phyloP scores from a whole-genome alignment of 768 basidiomycete genomes.

The Amanita fuliginea region DNA sequence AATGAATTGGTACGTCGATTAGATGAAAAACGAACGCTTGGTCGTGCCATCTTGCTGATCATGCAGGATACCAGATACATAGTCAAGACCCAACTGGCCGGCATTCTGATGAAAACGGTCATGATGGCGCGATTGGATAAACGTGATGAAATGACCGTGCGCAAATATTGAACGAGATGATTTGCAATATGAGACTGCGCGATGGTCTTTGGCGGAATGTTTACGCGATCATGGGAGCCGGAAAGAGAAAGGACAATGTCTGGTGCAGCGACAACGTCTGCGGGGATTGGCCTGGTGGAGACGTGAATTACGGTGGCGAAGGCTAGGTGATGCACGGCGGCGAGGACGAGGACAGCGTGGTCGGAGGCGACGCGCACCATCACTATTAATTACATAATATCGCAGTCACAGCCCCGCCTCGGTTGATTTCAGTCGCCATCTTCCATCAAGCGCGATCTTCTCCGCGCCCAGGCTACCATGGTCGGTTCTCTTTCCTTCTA shows the following conservation, averaged over 20 bases:
- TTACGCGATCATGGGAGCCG: constrained; percentile 36
- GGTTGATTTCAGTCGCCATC: constrained; percentile 3
- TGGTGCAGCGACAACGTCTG: constrained; percentile 41
- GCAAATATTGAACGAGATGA: constrained; percentile 41
- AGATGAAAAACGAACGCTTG: constrained; percentile 23
- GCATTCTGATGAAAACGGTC: constrained; percentile 37
- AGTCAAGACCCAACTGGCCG: constrained; percentile 41
- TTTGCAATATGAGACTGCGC: constrained; percentile 35
- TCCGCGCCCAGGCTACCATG: constrained; percentile 13
- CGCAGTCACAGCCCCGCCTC: constrained; percentile 13
- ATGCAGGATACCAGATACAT: constrained; percentile 41
- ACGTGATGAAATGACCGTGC: constrained; percentile 24
- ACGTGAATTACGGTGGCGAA: constrained; percentile 29
- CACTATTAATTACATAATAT: constrained; percentile 12
- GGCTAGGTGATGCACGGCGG: neutral
- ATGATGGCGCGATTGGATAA: constrained; percentile 1
- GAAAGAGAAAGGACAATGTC: constrained; percentile 42
- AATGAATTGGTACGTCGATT: neutral
- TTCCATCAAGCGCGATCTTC: constrained; percentile 12
- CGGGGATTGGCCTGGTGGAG: constrained; percentile 24
- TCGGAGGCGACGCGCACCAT: constrained; percentile 19
- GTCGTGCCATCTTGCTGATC: constrained; percentile 30
- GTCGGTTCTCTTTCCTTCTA: constrained; percentile 10
- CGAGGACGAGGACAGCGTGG: constrained; percentile 23
- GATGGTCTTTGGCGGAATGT: constrained; percentile 29